phyloP scores from a whole-genome alignment of 352 stramenopile genomes.

The Pseudoperonospora humuli region DNA sequence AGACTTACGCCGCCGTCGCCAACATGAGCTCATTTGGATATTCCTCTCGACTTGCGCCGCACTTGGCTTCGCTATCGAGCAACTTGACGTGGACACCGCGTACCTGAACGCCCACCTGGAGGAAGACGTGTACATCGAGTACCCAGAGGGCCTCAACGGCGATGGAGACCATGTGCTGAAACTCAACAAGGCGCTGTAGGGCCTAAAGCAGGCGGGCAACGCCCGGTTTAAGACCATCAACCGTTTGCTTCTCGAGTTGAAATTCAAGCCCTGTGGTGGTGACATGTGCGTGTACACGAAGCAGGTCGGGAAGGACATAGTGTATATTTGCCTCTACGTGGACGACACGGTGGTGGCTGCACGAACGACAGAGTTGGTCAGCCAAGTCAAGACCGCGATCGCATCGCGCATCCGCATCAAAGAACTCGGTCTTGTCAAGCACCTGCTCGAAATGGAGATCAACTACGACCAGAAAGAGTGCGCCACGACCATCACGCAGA shows the following conservation, averaged over 20 bases:
- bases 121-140: conserved; percentile 2
- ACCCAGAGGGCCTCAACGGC: background rate
- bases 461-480: background rate
- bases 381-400: too few species aligned
- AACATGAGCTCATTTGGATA: conserved; percentile 9
- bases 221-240: background rate
- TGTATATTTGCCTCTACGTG: background rate
- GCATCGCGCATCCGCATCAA: too few species aligned
- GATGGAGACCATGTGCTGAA: background rate
- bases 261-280: background rate
- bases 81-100: conserved; percentile 2
- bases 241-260: background rate
- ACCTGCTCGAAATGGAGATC: too few species aligned
- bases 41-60: background rate
- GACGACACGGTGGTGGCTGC: background rate
- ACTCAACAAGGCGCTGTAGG: background rate
- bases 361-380: too few species aligned
- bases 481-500: background rate
- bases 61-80: background rate
- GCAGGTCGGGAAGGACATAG: background rate
- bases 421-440: too few species aligned
- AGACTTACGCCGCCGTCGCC: conserved; percentile 3
- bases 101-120: conserved; percentile 4
- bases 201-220: background rate
- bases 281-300: background rate